Evolutionary conservation across 768 basidiomycete species (phyloP), one percentile per base, ranked within the genome.

Genomic region (Suillus ampliporus): DNA sequence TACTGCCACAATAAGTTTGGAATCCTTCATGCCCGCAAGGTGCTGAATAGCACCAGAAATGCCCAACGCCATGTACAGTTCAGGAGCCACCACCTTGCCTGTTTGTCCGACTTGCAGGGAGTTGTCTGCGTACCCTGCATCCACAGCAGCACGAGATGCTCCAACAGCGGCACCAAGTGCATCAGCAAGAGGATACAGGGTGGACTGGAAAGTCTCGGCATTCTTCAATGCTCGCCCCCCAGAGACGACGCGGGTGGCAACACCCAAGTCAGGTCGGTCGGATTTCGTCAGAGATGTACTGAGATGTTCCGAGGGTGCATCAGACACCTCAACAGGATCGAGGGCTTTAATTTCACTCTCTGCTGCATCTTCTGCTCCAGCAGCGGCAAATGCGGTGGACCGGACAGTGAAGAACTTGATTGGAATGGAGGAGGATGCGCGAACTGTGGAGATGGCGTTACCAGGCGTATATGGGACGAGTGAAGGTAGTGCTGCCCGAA

Each of bases 11-110:
- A 99, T 99, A 66, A 98, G 82, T 80, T 99, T 99, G 13, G 94
- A 95, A 71, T 98, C 97, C 76, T 99, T 99, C 97, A 99, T 99
- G 10, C 97, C 97, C 23, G 97, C 97, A 60, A 99, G 81, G 80
- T 99, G 97, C 78, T 99, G 97, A 69, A 99, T 99, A 15, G 97
- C 97, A 19, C 97, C 97, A 10, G 95, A 97, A 69, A 99, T 99
- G 57, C 97, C 97, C 54, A 99, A 77, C 4, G 97, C 97, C 77
- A 99, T 86, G 78, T 99, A 99, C 58, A 99, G 80, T 73, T 97
- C 93, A 0, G 97, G 97, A 3, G 97, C 97, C 47, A 99, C 96
- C 40, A 99, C 92, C 78, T 99, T 99, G 60, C 97, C 97, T 0
- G 97, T 99, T 81, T 99, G 97, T 26, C 97, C 97, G n/a, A 99